These are phyloP conservation scores for Nicotiana sylvestris DNA, from an alignment of 257 asterid genomes.

Conservation along the genomic window DNA sequence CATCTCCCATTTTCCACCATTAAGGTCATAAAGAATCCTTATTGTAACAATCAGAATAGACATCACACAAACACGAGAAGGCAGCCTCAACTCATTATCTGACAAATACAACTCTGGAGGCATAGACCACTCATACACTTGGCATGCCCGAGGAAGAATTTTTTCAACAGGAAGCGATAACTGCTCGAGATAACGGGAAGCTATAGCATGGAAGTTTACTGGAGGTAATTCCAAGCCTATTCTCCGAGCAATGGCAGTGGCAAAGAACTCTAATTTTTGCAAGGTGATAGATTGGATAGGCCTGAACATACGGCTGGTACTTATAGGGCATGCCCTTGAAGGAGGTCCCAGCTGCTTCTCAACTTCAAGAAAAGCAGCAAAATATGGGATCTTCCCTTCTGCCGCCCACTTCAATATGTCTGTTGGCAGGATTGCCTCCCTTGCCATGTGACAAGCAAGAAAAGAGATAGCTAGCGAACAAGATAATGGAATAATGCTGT, in stretches of 20 bases:
- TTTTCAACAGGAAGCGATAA: constrained; percentile 48
- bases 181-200: constrained; percentile 49
- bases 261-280: constrained; percentile 63
- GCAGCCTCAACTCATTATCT: constrained; percentile 44
- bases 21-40: constrained; percentile 51
- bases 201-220: constrained; percentile 61
- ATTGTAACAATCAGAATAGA: constrained; percentile 59
- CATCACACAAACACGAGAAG: constrained; percentile 69
- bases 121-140: constrained; percentile 62
- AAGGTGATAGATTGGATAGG: constrained; percentile 42
- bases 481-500: constrained; percentile 42
- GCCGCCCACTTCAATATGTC: constrained; percentile 64
- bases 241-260: constrained; percentile 52
- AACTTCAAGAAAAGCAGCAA: constrained; percentile 54
- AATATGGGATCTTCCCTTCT: constrained; percentile 83
- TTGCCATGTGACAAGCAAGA: constrained; percentile 67
- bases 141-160: constrained; percentile 57
- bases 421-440: constrained; percentile 62
- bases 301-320: constrained; percentile 53
- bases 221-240: constrained; percentile 64
- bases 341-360: constrained; percentile 53
- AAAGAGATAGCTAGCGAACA: constrained; percentile 58
- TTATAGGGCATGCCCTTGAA: constrained; percentile 53
- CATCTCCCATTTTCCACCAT: constrained; percentile 78
- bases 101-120: constrained; percentile 61